Conservation (phyloP, 2,329 filamentous ascomycete genomes). For the Dryadomyces quercus-mongolicae region DNA sequence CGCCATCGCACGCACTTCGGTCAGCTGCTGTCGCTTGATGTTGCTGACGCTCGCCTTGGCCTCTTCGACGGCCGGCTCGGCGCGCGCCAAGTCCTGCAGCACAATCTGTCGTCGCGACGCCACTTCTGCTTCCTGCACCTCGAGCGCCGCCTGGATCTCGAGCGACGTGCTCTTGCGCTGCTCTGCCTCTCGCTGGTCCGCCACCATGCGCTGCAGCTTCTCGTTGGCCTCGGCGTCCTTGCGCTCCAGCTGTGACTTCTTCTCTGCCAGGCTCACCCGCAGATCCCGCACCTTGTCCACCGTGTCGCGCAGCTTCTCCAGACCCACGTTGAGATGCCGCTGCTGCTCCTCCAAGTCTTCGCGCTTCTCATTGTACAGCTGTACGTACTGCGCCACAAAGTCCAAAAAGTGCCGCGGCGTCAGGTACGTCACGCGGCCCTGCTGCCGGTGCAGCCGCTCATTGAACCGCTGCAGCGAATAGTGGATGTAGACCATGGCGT, state of each 20-base stretch:
- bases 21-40: conserved; percentile 95
- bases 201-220: conserved; percentile 94
- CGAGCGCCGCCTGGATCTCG: conserved; percentile 76
- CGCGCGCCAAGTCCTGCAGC: conserved; percentile 72
- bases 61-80: conserved; percentile 85
- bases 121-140: conserved; percentile 83
- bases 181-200: conserved; percentile 89
- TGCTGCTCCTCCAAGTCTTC: conserved; percentile 98
- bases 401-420: conserved; percentile 96
- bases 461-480: conserved; percentile 91
- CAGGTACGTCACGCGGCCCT: conserved; percentile 83
- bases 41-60: conserved; percentile 95
- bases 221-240: conserved; percentile 95
- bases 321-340: conserved; percentile 91
- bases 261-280: conserved; percentile 79
- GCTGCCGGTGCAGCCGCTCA: conserved; percentile 74
- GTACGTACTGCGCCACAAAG: conserved; percentile 96
- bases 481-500: conserved; percentile 98
- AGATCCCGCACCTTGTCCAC: conserved; percentile 95
- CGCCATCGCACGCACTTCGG: conserved; percentile 93
- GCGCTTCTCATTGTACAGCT: conserved; percentile 93
- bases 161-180: conserved; percentile 78
- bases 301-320: conserved; percentile 93
- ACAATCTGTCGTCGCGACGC: conserved; percentile 74
- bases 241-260: conserved; percentile 83